A percentile compares a stretch with the other conserved stretches of the same genome.
phyloP scores from a whole-genome alignment of 75 land plant species.

The Ceratopteris richardii region DNA sequence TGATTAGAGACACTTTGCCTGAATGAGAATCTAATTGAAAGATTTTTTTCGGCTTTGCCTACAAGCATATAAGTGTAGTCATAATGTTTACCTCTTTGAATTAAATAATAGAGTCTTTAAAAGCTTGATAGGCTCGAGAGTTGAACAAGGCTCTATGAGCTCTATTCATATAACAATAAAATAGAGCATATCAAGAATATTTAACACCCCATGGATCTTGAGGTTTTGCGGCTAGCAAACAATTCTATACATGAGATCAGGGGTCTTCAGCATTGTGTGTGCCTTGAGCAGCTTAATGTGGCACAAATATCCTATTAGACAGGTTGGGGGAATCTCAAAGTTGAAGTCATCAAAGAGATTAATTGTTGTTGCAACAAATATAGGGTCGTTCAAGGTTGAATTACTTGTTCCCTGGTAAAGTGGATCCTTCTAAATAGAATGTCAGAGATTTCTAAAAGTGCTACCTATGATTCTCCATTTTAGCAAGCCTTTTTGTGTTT shows the following conservation, averaged over 20 bases:
- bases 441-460: too few relatives aligned
- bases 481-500: too few relatives aligned
- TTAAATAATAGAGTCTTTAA: constrained; percentile 3
- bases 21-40: constrained; percentile 30
- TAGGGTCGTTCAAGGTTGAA: constrained; percentile 34
- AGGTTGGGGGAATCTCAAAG: constrained; percentile 27
- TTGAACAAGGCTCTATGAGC: constrained; percentile 29
- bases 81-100: too few relatives aligned
- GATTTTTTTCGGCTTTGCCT: too few relatives aligned
- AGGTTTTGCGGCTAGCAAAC: constrained; percentile 31
- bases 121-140: constrained; percentile 32
- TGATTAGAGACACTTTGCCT: constrained; percentile 26
- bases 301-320: constrained; percentile 22
- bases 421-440: too few relatives aligned
- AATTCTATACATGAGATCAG: constrained; percentile 18
- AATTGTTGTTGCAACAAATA: constrained; percentile 28
- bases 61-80: too few relatives aligned
- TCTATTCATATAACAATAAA: constrained; percentile 22
- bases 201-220: constrained; percentile 15
- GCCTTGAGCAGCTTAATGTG: constrained; percentile 23
- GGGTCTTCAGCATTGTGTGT: constrained; percentile 18
- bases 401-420: too few relatives aligned
- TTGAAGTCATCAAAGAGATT: constrained; percentile 23
- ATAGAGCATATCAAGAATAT: constrained; percentile 16
- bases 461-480: too few relatives aligned